A percentile compares a stretch with the other conserved stretches of the same genome.
Evolutionary conservation across 768 basidiomycete species (phyloP).

Genomic region (Mycena rebaudengoi): DNA sequence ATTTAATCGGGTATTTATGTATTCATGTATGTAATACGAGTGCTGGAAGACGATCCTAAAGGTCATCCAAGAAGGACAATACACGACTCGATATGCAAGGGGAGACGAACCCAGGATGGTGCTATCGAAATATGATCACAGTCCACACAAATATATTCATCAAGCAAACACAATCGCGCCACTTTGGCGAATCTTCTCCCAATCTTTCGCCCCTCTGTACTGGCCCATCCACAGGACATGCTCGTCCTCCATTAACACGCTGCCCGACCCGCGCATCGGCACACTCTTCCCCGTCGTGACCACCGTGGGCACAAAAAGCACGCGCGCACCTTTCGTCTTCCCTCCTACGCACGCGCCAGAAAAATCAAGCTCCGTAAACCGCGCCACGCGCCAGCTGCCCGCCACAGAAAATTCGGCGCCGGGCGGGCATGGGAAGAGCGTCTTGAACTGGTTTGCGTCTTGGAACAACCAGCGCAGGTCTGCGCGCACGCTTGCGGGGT

Average conservation of each 20-base stretch:
- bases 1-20: neutral
- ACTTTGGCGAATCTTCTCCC: conserved; percentile 6
- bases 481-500: neutral
- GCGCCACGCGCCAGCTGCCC: neutral
- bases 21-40: no score
- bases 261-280: neutral
- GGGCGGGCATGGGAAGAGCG: conserved; percentile 1
- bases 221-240: conserved; percentile 14
- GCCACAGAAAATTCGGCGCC: neutral
- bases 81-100: no score
- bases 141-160: no score
- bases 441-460: neutral
- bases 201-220: neutral
- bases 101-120: no score
- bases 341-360: neutral
- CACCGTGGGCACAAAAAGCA: neutral
- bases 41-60: no score
- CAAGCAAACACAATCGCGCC: no score
- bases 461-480: conserved; percentile 9
- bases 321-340: neutral
- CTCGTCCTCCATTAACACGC: conserved; percentile 11
- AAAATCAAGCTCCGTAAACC: conserved; percentile 1
- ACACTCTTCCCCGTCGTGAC: neutral
- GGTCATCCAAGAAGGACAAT: no score
- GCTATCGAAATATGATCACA: no score